phyloP scores from a whole-genome alignment of 73 alveolate genomes.

The Paramecium sonneborni region DNA sequence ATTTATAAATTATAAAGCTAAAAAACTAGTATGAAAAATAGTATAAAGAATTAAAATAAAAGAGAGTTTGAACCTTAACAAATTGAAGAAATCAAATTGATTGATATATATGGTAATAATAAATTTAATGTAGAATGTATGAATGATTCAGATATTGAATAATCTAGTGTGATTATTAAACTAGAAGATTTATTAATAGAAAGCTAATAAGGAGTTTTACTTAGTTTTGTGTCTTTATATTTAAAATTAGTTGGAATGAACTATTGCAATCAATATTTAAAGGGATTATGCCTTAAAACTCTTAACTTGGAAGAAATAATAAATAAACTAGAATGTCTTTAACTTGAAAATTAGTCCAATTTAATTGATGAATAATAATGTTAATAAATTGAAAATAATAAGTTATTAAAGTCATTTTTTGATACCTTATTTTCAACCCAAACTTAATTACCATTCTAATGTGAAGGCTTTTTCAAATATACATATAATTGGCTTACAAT shows the following conservation, averaged over 20 bases:
- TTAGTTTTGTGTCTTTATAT: not conserved
- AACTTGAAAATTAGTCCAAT: not conserved
- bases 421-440: not conserved
- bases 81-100: not conserved
- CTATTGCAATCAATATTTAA: not conserved
- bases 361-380: not conserved
- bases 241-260: not conserved
- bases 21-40: not conserved
- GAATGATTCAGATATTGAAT: not conserved
- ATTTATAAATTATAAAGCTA: not conserved
- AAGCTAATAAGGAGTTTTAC: not conserved
- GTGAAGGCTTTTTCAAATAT: not conserved
- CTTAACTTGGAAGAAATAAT: not conserved
- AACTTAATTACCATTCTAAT: not conserved
- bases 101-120: not conserved
- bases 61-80: not conserved
- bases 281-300: not conserved
- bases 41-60: too few species aligned
- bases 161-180: not conserved
- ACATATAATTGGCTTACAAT: not conserved
- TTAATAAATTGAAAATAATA: not conserved
- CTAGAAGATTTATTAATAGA: not conserved
- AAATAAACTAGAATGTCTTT: not conserved
- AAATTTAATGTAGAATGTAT: not conserved
- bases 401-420: not conserved